phyloP scores from a whole-genome alignment of 2,329 filamentous ascomycete species.

The Cladophialophora yegresii region DNA sequence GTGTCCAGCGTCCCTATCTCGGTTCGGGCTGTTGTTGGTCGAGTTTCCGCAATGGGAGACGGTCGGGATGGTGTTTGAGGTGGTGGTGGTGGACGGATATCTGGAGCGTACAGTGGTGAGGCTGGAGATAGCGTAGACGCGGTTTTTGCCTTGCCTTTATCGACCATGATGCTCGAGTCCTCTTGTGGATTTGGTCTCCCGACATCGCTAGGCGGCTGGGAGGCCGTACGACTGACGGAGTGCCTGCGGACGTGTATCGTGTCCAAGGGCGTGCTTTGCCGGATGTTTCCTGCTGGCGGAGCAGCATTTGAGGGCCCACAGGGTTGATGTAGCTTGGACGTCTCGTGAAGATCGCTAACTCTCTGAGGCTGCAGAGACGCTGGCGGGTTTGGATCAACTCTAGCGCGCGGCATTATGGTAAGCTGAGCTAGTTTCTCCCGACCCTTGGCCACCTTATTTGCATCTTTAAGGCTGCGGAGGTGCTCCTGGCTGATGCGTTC shows the following conservation, averaged over 20 bases:
- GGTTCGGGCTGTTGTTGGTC: slow-evolving; percentile 2
- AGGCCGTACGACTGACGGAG: not conserved
- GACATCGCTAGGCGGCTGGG: not conserved
- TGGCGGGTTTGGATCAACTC: slow-evolving; percentile 1
- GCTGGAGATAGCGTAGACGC: not conserved
- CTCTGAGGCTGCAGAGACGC: slow-evolving; percentile 6
- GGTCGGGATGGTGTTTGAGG: slow-evolving; percentile 1
- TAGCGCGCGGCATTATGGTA: not conserved
- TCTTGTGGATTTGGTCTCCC: not conserved
- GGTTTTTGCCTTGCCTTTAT: slow-evolving; percentile 24
- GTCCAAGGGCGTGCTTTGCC: not conserved
- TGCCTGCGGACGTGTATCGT: slow-evolving; percentile 11
- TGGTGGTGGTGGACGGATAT: not conserved
- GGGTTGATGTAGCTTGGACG: not conserved
- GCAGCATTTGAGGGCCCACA: not conserved
- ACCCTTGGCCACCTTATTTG: slow-evolving; percentile 17
- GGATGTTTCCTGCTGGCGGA: not conserved
- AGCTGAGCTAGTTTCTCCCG: slow-evolving; percentile 21
- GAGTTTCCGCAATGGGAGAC: not conserved
- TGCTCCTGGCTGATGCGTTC: slow-evolving; percentile 24
- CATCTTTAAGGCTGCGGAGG: slow-evolving; percentile 15
- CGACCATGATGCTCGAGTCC: not conserved
- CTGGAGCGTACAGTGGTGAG: not conserved
- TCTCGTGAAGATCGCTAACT: not conserved
- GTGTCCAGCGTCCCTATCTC: slow-evolving; percentile 2